These are phyloP conservation scores for Sporothrix euskadiensis DNA, from an alignment of 2,329 filamentous ascomycete genomes.

Conservation along the genomic window DNA sequence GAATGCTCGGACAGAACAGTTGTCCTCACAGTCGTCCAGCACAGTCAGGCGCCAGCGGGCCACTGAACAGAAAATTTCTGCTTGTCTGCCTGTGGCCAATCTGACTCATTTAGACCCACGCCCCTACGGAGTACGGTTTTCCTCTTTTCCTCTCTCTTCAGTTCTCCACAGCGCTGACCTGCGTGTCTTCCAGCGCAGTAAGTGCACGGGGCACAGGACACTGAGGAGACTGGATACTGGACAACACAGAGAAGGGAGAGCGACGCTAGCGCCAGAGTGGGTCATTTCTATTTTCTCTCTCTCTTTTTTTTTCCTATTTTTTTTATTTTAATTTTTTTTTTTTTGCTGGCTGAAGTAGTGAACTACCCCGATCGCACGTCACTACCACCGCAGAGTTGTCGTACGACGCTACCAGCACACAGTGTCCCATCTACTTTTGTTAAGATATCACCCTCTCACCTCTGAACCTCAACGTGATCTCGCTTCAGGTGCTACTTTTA, in stretches of 20 bases:
- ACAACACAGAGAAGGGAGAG: neutral
- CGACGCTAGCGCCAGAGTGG: constrained; percentile 7
- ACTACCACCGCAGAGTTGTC: neutral
- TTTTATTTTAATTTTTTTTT: neutral
- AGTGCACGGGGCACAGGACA: neutral
- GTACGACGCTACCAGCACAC: constrained; percentile 23
- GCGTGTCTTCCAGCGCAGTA: neutral
- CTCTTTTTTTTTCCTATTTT: neutral
- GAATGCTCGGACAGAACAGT: neutral
- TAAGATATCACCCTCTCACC: no score
- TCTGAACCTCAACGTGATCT: neutral
- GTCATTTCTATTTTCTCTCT: neutral
- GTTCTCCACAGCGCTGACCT: neutral
- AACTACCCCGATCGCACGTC: constrained; percentile 20
- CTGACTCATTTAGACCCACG: constrained; percentile 27
- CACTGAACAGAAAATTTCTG: constrained; percentile 19
- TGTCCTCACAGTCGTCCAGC: neutral
- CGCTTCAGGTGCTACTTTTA: neutral
- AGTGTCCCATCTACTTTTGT: neutral
- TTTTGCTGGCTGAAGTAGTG: neutral
- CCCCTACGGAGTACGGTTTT: neutral
- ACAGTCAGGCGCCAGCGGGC: constrained; percentile 2
- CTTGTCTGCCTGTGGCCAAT: constrained; percentile 5
- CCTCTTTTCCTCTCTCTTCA: neutral
- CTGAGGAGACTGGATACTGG: neutral